Conservation (phyloP, 495 filamentous ascomycete species). For the Immersiella caudata region DNA sequence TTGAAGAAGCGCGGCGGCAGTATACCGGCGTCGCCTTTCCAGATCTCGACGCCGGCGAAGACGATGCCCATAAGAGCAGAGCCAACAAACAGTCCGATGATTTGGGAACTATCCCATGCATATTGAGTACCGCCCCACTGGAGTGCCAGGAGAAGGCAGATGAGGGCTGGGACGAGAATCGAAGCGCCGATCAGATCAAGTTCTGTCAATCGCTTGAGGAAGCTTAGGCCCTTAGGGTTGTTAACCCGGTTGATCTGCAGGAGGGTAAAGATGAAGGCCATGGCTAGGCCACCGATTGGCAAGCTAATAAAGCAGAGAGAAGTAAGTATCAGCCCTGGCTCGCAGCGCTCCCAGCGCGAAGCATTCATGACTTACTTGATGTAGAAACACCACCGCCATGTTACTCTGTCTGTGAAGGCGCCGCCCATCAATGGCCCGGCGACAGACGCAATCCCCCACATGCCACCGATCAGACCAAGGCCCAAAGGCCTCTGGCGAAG, state of each 20-base stretch:
- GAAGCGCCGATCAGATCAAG: slow-evolving; percentile 67
- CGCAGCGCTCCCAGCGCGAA: too few species aligned
- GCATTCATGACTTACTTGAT: too few species aligned
- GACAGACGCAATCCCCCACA: slow-evolving; percentile 67
- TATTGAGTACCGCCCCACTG: slow-evolving; percentile 77
- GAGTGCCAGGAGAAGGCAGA: slow-evolving; percentile 71
- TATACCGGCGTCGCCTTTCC: slow-evolving; percentile 65
- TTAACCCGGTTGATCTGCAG: slow-evolving; percentile 50
- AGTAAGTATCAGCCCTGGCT: too few species aligned
- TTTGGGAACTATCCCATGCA: slow-evolving; percentile 61
- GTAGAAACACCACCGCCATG: too few species aligned
- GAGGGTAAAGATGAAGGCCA: too few species aligned
- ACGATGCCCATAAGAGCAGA: slow-evolving; percentile 57
- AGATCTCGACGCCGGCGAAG: slow-evolving; percentile 61
- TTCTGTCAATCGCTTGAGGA: slow-evolving; percentile 45
- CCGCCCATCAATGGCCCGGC: slow-evolving; percentile 64
- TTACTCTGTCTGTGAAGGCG: slow-evolving; percentile 39
- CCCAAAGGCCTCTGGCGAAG: slow-evolving; percentile 38
- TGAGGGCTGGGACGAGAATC: slow-evolving; percentile 65
- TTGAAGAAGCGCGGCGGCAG: slow-evolving; percentile 46
- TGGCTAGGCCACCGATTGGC: too few species aligned
- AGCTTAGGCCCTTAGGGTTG: slow-evolving; percentile 33
- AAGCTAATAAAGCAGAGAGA: too few species aligned
- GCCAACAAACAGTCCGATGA: slow-evolving; percentile 67
- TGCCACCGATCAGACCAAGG: slow-evolving; percentile 35